Evolutionary conservation across 2,329 filamentous ascomycete genomes (phyloP).

Genomic region (Botryotinia narcissicola): DNA sequence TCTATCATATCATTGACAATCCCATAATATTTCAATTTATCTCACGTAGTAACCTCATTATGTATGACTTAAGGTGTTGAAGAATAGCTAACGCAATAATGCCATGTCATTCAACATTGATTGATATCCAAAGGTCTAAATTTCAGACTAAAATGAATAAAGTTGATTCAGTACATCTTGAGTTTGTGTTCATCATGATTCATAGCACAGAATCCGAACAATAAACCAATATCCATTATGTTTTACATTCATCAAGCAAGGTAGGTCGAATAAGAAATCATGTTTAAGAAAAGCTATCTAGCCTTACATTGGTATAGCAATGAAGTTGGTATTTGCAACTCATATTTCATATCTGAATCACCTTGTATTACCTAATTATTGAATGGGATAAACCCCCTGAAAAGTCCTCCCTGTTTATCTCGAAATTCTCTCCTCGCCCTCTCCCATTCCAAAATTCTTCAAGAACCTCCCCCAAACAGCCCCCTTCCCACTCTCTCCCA

Average conservation of each 20-base stretch:
- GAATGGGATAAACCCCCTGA: too few species aligned
- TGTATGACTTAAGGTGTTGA: neutral
- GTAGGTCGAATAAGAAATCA: too few species aligned
- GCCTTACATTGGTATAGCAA: neutral
- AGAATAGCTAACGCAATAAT: neutral
- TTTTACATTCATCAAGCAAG: neutral
- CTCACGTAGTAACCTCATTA: too few species aligned
- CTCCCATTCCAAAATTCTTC: slow-evolving; percentile 24
- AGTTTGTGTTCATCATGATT: neutral
- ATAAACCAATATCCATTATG: neutral
- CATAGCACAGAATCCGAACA: neutral
- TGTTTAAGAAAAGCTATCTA: neutral
- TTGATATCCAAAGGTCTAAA: neutral
- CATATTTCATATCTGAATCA: neutral
- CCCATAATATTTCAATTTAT: neutral
- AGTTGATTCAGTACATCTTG: too few species aligned
- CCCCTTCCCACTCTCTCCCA: slow-evolving; percentile 22
- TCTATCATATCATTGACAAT: too few species aligned
- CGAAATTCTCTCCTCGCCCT: slow-evolving; percentile 17
- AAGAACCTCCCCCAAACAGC: slow-evolving; percentile 27
- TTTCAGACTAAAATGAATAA: neutral
- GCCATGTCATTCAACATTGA: neutral
- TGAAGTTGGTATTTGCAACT: neutral
- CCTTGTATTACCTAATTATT: too few species aligned
- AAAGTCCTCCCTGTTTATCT: neutral